Conservation (phyloP, 108 stramenopile genomes). For the Cyclostephanos tholiformis region DNA sequence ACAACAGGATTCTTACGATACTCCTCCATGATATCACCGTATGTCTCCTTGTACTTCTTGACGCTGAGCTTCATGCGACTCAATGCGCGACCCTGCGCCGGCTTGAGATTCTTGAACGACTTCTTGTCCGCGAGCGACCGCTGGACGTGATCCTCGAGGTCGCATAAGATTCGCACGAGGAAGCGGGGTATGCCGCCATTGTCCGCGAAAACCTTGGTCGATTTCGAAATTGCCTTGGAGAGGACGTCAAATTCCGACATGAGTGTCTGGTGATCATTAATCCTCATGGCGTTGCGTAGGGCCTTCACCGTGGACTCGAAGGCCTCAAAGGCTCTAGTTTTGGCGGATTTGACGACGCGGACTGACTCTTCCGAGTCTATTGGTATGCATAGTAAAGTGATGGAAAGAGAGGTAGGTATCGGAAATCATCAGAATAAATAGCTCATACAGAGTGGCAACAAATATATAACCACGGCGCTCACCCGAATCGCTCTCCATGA, state of each 20-base stretch:
- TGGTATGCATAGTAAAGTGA: neutral
- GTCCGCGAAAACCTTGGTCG: slow-evolving; percentile 57
- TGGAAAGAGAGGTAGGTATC: slow-evolving; percentile 12
- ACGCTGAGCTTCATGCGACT: slow-evolving; percentile 95
- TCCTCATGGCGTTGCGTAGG: slow-evolving; percentile 87
- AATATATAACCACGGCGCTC: too few relatives aligned
- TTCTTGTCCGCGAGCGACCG: slow-evolving; percentile 89
- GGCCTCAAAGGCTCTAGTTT: slow-evolving; percentile 89
- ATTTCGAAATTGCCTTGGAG: slow-evolving; percentile 88
- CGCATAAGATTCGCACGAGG: slow-evolving; percentile 79
- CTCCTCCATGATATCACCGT: slow-evolving; percentile 73
- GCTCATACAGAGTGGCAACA: too few relatives aligned
- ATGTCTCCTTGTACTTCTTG: slow-evolving; percentile 92
- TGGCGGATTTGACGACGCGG: slow-evolving; percentile 94
- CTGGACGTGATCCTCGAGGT: slow-evolving; percentile 88
- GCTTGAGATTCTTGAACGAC: slow-evolving; percentile 91
- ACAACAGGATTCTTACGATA: slow-evolving; percentile 81
- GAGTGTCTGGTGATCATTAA: slow-evolving; percentile 69
- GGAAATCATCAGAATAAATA: slow-evolving; percentile 40
- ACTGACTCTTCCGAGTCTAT: slow-evolving; percentile 88
- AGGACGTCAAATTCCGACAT: slow-evolving; percentile 87
- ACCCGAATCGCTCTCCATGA: slow-evolving; percentile 60
- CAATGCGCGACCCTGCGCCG: slow-evolving; percentile 88
- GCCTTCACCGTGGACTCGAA: slow-evolving; percentile 73
- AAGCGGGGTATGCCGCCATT: slow-evolving; percentile 85